A percentile compares a stretch with the other conserved stretches of the same genome.
Conservation (phyloP, 2,329 filamentous ascomycete species). For the Knufia petricola region DNA sequence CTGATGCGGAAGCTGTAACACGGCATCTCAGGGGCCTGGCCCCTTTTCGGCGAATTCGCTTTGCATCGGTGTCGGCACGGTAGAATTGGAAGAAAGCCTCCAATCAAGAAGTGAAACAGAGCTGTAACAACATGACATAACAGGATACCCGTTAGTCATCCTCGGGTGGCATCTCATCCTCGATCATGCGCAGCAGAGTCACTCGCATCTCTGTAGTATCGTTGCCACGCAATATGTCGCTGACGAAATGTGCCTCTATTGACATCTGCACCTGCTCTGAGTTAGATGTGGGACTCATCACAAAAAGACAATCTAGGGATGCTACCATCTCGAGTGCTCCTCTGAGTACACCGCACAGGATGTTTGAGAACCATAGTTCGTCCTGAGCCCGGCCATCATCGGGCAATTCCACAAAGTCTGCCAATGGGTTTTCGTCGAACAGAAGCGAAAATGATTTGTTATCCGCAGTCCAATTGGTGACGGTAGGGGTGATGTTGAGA, state of each 20-base stretch:
- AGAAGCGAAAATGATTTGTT: slow-evolving; percentile 93
- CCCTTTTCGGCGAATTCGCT: slow-evolving; percentile 1
- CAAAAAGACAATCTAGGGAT: slow-evolving; percentile 16
- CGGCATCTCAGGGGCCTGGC: not conserved
- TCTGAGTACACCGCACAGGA: slow-evolving; percentile 83
- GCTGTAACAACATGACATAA: not conserved
- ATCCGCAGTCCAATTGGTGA: slow-evolving; percentile 93
- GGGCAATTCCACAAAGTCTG: slow-evolving; percentile 93
- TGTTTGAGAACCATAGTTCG: slow-evolving; percentile 97
- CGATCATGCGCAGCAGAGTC: slow-evolving; percentile 83
- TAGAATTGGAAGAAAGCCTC: not conserved
- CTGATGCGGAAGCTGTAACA: not conserved
- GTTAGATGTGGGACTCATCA: slow-evolving; percentile 6
- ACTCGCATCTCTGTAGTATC: slow-evolving; percentile 97
- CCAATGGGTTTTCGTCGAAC: slow-evolving; percentile 93
- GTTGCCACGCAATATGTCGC: slow-evolving; percentile 82
- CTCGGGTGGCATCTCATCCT: slow-evolving; percentile 93
- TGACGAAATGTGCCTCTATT: slow-evolving; percentile 92
- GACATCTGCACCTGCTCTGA: slow-evolving; percentile 75
- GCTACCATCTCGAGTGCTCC: slow-evolving; percentile 92
- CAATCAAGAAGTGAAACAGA: not conserved
- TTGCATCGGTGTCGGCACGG: not conserved
- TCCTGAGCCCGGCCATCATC: slow-evolving; percentile 94
- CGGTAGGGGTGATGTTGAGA: slow-evolving; percentile 84
- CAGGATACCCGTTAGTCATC: slow-evolving; percentile 55